Base-by-base conservation (phyloP, 2,329 filamentous ascomycete genomes). In the Cladosporium cucumerinum region DNA sequence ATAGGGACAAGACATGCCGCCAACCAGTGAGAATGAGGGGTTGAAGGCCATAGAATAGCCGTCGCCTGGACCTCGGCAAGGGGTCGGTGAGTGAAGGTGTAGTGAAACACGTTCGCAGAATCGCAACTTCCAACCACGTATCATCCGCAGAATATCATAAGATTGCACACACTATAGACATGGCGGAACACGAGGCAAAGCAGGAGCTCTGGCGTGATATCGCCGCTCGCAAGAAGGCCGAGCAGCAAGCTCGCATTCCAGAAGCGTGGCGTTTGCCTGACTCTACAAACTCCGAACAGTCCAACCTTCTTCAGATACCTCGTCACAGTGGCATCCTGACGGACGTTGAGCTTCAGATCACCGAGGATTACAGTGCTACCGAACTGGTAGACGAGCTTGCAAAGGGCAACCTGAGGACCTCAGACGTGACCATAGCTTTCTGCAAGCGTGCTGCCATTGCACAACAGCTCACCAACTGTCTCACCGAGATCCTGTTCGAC, bases 281-380 rank as follows among this genome's bases (percentile, higher is more conserved):
- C 5, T 63, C 63, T 23, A 57, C 61, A 8, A 68, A 64, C 61
- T 74, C 59, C n/a, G 66, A 65, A 32, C 23, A 62, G 23, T n/a
- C 49, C 48, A 76, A 79, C 60, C 78, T 85, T 25, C 77, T 84
- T 60, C 75, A 81, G 30, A 74, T 86, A 11, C 85, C 85, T 2
- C 76, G 79, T n/a, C 76, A 77, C 58, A 84, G 84, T 69, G 84
- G 84, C 0, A 71, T 88, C 6, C 75, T 88, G 26, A 81, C 73
- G 1, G n/a, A 73, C 0, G 71, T 78, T 5, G 85, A 88, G 66
- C 71, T 87, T 23, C 72, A 76, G 0, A 86, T 88, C 57, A 88
- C 86, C 0, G 84, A 87, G 67, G 70, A 78, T 0, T 83, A 82
- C 67, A 81, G 85, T 72, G 81, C 80, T 10, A 77, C 77, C 5